These are phyloP conservation scores for Xylaria polymorpha DNA, from an alignment of 2,329 filamentous ascomycete species.

Conservation along the genomic window DNA sequence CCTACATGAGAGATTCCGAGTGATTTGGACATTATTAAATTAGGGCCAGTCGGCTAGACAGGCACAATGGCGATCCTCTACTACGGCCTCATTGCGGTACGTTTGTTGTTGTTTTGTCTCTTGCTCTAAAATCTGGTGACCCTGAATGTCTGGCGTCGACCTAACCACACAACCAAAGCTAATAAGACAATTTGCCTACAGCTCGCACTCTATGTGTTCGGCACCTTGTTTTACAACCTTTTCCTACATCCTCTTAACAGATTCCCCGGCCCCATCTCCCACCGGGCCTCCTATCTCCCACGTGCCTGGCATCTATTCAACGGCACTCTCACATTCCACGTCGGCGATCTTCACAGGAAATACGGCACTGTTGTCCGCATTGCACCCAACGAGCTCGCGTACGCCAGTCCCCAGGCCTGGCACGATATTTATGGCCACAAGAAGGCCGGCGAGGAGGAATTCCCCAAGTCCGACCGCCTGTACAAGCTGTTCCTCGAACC, in stretches of 20 bases:
- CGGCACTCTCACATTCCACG: constrained; percentile 44
- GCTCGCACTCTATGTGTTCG: constrained; percentile 40
- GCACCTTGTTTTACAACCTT: constrained; percentile 44
- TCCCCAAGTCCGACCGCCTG: constrained; percentile 48
- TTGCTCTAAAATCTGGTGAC: too few species aligned
- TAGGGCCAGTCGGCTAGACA: constrained; percentile 34
- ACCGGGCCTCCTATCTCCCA: constrained; percentile 44
- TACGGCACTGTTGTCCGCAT: constrained; percentile 58
- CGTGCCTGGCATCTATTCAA: constrained; percentile 41
- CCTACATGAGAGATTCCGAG: constrained; percentile 13
- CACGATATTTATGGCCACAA: constrained; percentile 56
- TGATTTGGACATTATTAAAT: constrained; percentile 7
- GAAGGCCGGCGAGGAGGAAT: constrained; percentile 46
- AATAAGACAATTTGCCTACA: constrained; percentile 28
- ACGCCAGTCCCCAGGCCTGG: constrained; percentile 54
- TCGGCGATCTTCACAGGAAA: constrained; percentile 49
- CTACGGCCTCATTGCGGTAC: constrained; percentile 33
- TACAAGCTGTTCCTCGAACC: constrained; percentile 45
- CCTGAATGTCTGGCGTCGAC: background rate
- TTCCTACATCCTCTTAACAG: constrained; percentile 47
- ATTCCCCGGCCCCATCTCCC: constrained; percentile 48
- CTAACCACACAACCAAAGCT: constrained; percentile 16
- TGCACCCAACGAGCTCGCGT: constrained; percentile 57
- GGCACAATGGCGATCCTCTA: constrained; percentile 36
- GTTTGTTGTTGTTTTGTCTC: too few species aligned